Conservation (phyloP, 2,329 filamentous ascomycete genomes). For the Talaromyces sp. region DNA sequence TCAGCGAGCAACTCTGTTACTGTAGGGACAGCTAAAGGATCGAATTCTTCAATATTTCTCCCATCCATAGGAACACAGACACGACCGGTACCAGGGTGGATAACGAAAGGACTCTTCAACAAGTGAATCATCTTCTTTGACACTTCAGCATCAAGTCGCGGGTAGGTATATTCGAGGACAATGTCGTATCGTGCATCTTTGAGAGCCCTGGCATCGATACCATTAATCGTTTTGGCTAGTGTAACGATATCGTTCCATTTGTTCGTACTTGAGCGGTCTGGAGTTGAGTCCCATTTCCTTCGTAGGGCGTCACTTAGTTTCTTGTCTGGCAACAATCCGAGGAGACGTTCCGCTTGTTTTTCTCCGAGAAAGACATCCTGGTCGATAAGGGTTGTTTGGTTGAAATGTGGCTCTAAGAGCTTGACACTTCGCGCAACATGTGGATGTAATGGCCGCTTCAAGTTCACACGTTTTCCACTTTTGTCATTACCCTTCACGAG, state of each 20-base stretch:
- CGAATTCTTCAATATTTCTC: constrained; percentile 71
- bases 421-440: constrained; percentile 84
- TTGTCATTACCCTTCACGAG: constrained; percentile 83
- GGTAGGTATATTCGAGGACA: constrained; percentile 95
- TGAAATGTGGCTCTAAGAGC: constrained; percentile 80
- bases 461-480: constrained; percentile 80
- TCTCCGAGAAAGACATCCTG: constrained; percentile 81
- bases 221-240: constrained; percentile 73
- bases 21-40: constrained; percentile 85
- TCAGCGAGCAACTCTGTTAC: constrained; percentile 77
- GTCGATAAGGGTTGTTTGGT: constrained; percentile 72
- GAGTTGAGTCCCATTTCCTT: constrained; percentile 86
- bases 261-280: constrained; percentile 68
- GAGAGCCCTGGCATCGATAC: constrained; percentile 70
- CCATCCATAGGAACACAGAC: constrained; percentile 95
- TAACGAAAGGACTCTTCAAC: constrained; percentile 93
- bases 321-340: constrained; percentile 81
- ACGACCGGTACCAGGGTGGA: constrained; percentile 89
- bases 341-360: constrained; percentile 72
- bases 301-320: constrained; percentile 73
- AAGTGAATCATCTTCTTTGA: constrained; percentile 98
- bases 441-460: constrained; percentile 82
- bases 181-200: constrained; percentile 93
- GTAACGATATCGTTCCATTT: constrained; percentile 96
- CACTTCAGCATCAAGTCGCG: constrained; percentile 92